Base-by-base conservation (phyloP, 2,329 filamentous ascomycete genomes). In the Xylariaceae sp. region DNA sequence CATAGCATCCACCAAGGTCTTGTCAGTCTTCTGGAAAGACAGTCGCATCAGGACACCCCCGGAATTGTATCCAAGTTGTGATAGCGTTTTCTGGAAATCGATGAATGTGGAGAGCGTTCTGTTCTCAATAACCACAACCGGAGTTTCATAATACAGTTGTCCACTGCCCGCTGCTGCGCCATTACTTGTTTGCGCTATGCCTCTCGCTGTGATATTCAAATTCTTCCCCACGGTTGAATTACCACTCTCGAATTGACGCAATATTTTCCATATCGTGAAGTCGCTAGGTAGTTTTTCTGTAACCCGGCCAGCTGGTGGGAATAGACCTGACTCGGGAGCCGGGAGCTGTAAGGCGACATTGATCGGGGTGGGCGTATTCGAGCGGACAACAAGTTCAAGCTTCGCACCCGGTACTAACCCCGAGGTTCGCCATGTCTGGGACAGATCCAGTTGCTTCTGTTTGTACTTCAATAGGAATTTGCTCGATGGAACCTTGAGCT, bases 271-370 rank as follows among this genome's bases (percentile, higher is more conserved):
- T 73, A 99, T 72, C 18, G 91, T 90, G 37, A 91, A 90, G 63
- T 91, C 89, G 72, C 90, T 96, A 1, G 93, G 87, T 59, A 98
- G 92, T 70, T 95, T 96, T 70, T 95, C 88, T 53, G 87, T 85
- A 41, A 96, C 75, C 26, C 92, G 86, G 20, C 86, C 85, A 62
- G 84, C 85, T 1, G 86, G 75, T 29, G 81, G 82, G 19, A 83
- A 79, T 47, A 81, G 79, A 44, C 77, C 79, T 19, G 82, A 85
- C 69, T 95, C 89, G 20, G 87, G 84, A 37, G 87, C 81, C 2
- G 91, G 90, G 23, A 97, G 79, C 70, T 96, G 90, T 12, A 99
- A 78, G n/a, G 91, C 93, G 42, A 99, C 89, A 41, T 89, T 92
- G 53, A 99, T 89, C 46, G 89, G 89, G 1, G 91, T 88, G 0